phyloP scores from a whole-genome alignment of 805 yeast species.

The Saccharomycopsis selenospora region DNA sequence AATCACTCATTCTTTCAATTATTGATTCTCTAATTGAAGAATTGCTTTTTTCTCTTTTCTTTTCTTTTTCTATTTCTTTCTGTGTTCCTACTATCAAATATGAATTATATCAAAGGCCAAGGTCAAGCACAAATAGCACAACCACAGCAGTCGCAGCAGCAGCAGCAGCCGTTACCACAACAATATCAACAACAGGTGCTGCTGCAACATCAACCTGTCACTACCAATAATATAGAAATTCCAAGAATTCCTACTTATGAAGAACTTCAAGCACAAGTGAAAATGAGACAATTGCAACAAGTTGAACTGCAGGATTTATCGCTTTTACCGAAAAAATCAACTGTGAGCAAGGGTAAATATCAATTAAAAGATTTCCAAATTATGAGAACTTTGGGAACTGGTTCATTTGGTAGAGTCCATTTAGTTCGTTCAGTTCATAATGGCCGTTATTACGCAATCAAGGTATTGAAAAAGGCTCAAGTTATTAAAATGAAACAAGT shows the following conservation, averaged over 20 bases:
- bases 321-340: conserved; percentile 21
- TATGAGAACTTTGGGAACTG: conserved; percentile 86
- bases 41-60: no score
- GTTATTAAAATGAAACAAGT: conserved; percentile 91
- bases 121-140: no score
- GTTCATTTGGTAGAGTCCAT: conserved; percentile 93
- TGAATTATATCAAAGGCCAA: no score
- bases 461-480: conserved; percentile 78
- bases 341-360: conserved; percentile 65
- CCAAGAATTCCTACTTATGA: conserved; percentile 21
- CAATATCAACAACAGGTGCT: not conserved
- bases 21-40: no score
- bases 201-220: not conserved
- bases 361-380: conserved; percentile 73
- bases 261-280: conserved; percentile 20
- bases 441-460: conserved; percentile 88
- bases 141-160: no score
- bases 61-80: no score
- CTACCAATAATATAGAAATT: conserved; percentile 8
- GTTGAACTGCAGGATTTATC: conserved; percentile 3
- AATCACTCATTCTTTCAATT: no score
- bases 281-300: conserved; percentile 15
- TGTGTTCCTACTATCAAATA: no score
- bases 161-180: conserved; percentile 1
- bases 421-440: conserved; percentile 82